Evolutionary conservation across 2,329 filamentous ascomycete species (phyloP).

Genomic region (Botrytis cinerea): DNA sequence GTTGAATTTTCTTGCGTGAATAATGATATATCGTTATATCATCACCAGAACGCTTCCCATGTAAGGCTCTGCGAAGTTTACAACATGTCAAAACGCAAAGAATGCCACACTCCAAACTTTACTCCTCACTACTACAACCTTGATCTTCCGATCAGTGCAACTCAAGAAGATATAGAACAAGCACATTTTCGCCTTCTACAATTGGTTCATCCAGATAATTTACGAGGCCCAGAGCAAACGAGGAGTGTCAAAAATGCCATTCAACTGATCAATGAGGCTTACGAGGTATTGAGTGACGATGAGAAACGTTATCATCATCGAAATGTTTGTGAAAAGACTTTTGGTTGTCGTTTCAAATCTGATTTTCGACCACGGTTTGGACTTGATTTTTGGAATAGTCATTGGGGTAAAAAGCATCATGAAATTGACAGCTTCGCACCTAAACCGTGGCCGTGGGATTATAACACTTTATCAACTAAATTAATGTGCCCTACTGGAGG

Average conservation of each 20-base stretch:
- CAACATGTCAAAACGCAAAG: neutral
- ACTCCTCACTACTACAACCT: slow-evolving; percentile 23
- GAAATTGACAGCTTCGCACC: too few species aligned
- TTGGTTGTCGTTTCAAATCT: neutral
- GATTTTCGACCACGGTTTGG: neutral
- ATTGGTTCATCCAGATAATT: slow-evolving; percentile 13
- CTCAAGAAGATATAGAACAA: neutral
- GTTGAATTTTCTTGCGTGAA: neutral
- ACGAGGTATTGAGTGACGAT: neutral
- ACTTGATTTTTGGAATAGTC: neutral
- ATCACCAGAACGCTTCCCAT: neutral
- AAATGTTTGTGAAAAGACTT: too few species aligned
- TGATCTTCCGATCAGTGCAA: slow-evolving; percentile 5
- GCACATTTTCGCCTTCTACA: neutral
- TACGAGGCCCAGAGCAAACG: neutral
- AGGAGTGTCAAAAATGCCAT: neutral
- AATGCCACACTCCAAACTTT: neutral
- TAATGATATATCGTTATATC: neutral
- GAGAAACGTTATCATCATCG: neutral
- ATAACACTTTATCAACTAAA: neutral
- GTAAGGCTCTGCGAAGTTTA: neutral
- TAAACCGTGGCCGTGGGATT: slow-evolving; percentile 18
- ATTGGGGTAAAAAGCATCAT: neutral
- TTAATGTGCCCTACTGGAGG: neutral
- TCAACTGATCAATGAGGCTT: slow-evolving; percentile 6